A percentile compares a stretch with the other conserved stretches of the same genome.
Evolutionary conservation across 2,329 filamentous ascomycete genomes (phyloP).

Genomic region (Dothidotthia symphoricarpi): DNA sequence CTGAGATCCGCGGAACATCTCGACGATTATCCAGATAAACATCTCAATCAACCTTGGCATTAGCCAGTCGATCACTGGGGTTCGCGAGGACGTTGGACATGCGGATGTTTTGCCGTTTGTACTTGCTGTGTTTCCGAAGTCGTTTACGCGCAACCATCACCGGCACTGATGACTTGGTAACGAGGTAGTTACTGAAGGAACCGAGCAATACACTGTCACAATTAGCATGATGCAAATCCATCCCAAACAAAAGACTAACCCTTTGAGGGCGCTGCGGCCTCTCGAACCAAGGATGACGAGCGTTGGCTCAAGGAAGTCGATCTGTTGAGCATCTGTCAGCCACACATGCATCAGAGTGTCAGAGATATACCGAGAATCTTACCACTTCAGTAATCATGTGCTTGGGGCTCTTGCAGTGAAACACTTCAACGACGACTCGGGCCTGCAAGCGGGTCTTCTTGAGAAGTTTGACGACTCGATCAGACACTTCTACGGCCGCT

Average conservation of each 20-base stretch:
- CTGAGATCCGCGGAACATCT: constrained; percentile 20
- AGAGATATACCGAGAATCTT: constrained; percentile 34
- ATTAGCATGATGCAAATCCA: constrained; percentile 21
- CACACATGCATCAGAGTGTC: constrained; percentile 7
- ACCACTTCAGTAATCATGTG: constrained; percentile 92
- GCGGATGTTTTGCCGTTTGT: constrained; percentile 66
- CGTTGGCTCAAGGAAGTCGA: constrained; percentile 87
- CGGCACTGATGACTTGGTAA: constrained; percentile 92
- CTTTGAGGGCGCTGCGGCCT: constrained; percentile 87
- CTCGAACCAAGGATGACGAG: constrained; percentile 90
- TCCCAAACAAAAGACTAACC: constrained; percentile 56
- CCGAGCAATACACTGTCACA: constrained; percentile 77
- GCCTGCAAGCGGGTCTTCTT: constrained; percentile 92
- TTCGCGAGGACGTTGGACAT: constrained; percentile 80
- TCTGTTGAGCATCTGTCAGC: constrained; percentile 49
- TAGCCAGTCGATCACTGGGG: constrained; percentile 64
- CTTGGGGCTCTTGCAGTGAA: constrained; percentile 97
- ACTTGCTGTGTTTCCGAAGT: constrained; percentile 81
- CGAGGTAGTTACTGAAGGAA: constrained; percentile 95
- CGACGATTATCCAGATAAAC: constrained; percentile 37
- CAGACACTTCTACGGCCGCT: constrained; percentile 80
- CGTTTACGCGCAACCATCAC: constrained; percentile 97
- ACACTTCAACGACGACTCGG: constrained; percentile 88
- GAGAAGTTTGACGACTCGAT: constrained; percentile 78
- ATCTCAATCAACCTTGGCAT: constrained; percentile 69